Base-by-base conservation (phyloP, 768 basidiomycete species). In the Mycena epipterygia region DNA sequence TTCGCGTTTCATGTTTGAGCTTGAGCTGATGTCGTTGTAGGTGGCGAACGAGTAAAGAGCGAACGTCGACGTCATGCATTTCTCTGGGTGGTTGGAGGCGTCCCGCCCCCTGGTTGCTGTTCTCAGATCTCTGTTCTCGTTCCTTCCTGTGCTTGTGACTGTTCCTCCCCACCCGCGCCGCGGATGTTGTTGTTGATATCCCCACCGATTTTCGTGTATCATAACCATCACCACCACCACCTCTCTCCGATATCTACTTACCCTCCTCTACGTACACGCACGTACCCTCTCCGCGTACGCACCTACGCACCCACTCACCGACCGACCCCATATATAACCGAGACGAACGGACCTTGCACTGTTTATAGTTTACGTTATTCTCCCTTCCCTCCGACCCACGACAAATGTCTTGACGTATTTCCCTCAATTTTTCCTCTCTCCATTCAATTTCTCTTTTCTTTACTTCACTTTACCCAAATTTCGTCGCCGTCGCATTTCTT, bases 331-430 rank as follows among this genome's bases (percentile, higher is more conserved):
- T 14, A 39, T 29, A 14, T 37, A 48, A n/a, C 32, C 11, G 37
- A 49, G 21, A 61, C 44, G 19, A 44, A 23, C 33, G 1, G n/a
- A n/a, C 14, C 32, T 64, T 19, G 17, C 29, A 11, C 39, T 64
- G 63, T 64, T 55, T 64, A 64, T 64, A 64, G 51, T 44, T 55
- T 35, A 64, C 63, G 19, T 64, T 64, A 64, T 64, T 44, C 17
- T 6, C 48, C 44, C 49, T 41, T 12, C 35, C 19, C 44, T n/a
- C 27, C 16, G 30, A 41, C 19, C 27, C 8, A 58, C 14, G 35
- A 7, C 35, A n/a, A n/a, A n/a, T 37, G 6, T 37, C 35, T 37
- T 37, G 35, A 7, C 35, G 14, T 37, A 7, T 37, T 37, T 37
- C 14, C 35, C 35, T 37, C n/a, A n/a, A n/a, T n/a, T n/a, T n/a